These are phyloP conservation scores for Basipetospora chlamydospora DNA, from an alignment of 2,329 filamentous ascomycete species.

Conservation along the genomic window DNA sequence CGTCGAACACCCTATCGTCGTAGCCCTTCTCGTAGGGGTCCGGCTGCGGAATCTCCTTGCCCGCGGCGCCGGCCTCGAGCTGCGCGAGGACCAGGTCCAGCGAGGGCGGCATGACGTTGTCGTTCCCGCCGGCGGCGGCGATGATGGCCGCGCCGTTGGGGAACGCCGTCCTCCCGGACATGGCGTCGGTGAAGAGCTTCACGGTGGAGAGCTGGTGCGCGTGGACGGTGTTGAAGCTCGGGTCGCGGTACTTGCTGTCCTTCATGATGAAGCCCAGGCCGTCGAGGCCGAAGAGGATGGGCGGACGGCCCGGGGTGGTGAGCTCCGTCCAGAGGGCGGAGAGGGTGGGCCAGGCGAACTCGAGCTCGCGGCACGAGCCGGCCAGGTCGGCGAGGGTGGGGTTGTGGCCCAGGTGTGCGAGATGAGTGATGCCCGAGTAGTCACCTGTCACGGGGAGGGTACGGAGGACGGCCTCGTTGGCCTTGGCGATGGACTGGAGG, in stretches of 20 bases:
- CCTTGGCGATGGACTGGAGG: slow-evolving; percentile 55
- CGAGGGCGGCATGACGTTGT: slow-evolving; percentile 47
- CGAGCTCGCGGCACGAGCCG: slow-evolving; percentile 57
- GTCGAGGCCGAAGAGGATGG: slow-evolving; percentile 64
- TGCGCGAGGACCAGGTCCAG: slow-evolving; percentile 54
- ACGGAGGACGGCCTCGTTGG: slow-evolving; percentile 54
- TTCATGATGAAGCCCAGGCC: slow-evolving; percentile 71
- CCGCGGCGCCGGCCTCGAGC: slow-evolving; percentile 29
- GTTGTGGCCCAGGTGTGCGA: slow-evolving; percentile 42
- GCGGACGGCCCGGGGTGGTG: slow-evolving; percentile 30
- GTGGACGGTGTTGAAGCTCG: slow-evolving; percentile 62
- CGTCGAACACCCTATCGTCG: slow-evolving; percentile 40
- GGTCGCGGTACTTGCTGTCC: slow-evolving; percentile 57
- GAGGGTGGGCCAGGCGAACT: slow-evolving; percentile 69
- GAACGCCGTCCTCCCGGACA: slow-evolving; percentile 43
- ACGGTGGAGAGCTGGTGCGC: slow-evolving; percentile 71
- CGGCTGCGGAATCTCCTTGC: slow-evolving; percentile 21
- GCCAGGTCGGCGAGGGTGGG: slow-evolving; percentile 55
- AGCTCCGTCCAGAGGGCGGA: slow-evolving; percentile 72
- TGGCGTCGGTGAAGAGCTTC: slow-evolving; percentile 56
- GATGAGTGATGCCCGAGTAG: slow-evolving; percentile 27
- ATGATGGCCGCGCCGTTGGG: slow-evolving; percentile 68
- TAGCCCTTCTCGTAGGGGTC: slow-evolving; percentile 43
- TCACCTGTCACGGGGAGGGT: slow-evolving; percentile 28
- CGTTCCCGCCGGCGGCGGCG: slow-evolving; percentile 59